Evolutionary conservation across 257 asterid species (phyloP).

Genomic region (Scutellaria barbata): DNA sequence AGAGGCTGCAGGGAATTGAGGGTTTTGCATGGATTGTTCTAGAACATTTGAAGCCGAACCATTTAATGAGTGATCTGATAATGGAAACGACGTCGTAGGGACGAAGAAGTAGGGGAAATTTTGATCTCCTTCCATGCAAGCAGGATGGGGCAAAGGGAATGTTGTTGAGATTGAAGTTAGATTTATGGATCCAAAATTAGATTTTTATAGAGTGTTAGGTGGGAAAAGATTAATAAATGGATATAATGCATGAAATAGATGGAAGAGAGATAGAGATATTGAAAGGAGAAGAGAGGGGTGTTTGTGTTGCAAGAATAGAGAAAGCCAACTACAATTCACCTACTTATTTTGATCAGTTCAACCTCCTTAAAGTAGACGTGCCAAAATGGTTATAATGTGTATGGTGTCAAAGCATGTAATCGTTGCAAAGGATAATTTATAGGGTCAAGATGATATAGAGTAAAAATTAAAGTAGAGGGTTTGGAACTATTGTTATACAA

Average conservation of each 20-base stretch:
- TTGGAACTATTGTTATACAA: slow-evolving; percentile 42
- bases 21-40: slow-evolving; percentile 58
- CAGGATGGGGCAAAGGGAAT: slow-evolving; percentile 29
- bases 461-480: slow-evolving; percentile 21
- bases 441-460: slow-evolving; percentile 29
- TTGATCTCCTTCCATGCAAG: slow-evolving; percentile 53
- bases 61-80: not conserved
- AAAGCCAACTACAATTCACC: slow-evolving; percentile 60
- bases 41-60: slow-evolving; percentile 31
- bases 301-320: slow-evolving; percentile 40
- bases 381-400: slow-evolving; percentile 35
- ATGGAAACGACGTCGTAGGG: slow-evolving; percentile 38
- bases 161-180: slow-evolving; percentile 29
- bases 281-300: slow-evolving; percentile 12
- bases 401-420: not conserved
- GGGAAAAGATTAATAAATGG: slow-evolving; percentile 30
- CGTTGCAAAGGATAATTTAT: not conserved
- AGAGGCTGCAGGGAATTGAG: slow-evolving; percentile 24
- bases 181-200: slow-evolving; percentile 37
- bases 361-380: slow-evolving; percentile 54
- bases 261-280: not conserved
- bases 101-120: slow-evolving; percentile 44
- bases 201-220: slow-evolving; percentile 56
- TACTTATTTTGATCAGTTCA: slow-evolving; percentile 56
- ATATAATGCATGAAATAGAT: not conserved